Conservation (phyloP, 2,329 filamentous ascomycete species). For the Colletotrichum sp. region DNA sequence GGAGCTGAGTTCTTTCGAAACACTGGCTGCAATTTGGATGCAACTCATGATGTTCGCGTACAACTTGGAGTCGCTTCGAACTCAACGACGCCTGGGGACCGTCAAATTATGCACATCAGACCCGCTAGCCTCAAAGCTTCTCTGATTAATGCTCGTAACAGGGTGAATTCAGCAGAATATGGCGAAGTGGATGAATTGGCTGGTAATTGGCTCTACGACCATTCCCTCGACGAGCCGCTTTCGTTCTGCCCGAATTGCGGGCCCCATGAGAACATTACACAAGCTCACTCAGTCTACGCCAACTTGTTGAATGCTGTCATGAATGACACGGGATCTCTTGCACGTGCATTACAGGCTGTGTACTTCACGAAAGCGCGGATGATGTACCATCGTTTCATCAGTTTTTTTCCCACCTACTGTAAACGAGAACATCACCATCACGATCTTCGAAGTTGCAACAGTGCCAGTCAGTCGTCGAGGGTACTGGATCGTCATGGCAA, state of each 20-base stretch:
- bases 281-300: too few relatives aligned
- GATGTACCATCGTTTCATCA: background rate
- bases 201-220: too few relatives aligned
- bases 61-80: background rate
- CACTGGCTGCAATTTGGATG: too few relatives aligned
- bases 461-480: background rate
- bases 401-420: background rate
- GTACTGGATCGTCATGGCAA: background rate
- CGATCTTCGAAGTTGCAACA: background rate
- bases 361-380: background rate
- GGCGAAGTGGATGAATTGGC: too few relatives aligned
- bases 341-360: background rate
- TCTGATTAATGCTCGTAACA: background rate
- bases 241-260: too few relatives aligned
- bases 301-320: too few relatives aligned
- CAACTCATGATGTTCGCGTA: background rate
- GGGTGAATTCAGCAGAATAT: background rate
- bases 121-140: background rate
- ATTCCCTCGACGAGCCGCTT: too few relatives aligned
- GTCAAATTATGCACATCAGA: background rate
- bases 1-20: too few relatives aligned
- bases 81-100: background rate
- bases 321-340: too few relatives aligned
- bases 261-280: too few relatives aligned
- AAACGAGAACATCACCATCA: background rate